Conservation (phyloP, 2,329 filamentous ascomycete species). For the Elsinoe necatrix region DNA sequence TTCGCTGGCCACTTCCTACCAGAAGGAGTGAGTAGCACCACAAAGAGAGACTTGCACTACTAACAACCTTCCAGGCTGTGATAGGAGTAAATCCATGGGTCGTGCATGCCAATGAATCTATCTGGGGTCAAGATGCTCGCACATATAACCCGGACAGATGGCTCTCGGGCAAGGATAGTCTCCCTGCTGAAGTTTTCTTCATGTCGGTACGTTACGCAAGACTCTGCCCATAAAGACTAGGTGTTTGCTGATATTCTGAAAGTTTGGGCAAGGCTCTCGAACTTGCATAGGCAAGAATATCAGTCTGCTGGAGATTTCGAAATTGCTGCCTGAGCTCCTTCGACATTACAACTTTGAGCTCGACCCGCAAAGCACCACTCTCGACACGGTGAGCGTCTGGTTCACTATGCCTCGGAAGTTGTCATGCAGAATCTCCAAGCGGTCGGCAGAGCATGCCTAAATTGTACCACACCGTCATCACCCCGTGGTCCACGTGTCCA, state of each 20-base stretch:
- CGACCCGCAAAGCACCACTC: background rate
- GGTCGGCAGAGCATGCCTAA: background rate
- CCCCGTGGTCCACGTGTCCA: background rate
- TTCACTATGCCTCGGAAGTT: conserved; percentile 18
- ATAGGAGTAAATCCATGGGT: conserved; percentile 40
- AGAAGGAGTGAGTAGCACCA: conserved; percentile 20
- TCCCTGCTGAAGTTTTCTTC: background rate
- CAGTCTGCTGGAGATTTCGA: conserved; percentile 19
- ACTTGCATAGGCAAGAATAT: conserved; percentile 21
- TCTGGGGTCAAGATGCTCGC: conserved; percentile 34
- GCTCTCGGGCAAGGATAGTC: conserved; percentile 24
- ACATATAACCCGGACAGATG: conserved; percentile 40
- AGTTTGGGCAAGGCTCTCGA: conserved; percentile 19
- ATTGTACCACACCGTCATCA: background rate
- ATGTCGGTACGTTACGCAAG: background rate
- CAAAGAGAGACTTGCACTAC: background rate
- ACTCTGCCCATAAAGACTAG: background rate
- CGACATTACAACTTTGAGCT: conserved; percentile 16
- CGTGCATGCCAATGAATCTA: conserved; percentile 32
- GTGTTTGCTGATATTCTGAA: background rate
- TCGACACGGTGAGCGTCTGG: conserved; percentile 16
- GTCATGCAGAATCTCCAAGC: conserved; percentile 21
- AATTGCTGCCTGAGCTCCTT: conserved; percentile 17
- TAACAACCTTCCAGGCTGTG: conserved; percentile 23
- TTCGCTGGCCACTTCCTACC: conserved; percentile 36